Conservation (phyloP, 164 flowering plant genomes). For the Berberis vulgaris region DNA sequence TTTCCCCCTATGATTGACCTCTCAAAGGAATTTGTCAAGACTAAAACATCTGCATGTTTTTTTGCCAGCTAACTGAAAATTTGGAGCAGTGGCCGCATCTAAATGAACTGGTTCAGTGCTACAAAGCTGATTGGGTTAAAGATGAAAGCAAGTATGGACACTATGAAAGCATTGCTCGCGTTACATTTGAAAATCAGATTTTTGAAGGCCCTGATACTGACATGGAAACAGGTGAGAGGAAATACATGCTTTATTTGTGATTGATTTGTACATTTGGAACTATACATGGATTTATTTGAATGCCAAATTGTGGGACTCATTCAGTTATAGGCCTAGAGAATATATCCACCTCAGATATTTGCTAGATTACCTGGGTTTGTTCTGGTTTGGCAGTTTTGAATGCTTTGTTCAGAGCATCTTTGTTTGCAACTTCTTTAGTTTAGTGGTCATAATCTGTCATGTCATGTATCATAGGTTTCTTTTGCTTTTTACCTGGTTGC, state of each 20-base stretch:
- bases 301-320: no score
- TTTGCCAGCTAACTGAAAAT: slow-evolving; percentile 67
- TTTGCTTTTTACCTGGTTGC: slow-evolving; percentile 13
- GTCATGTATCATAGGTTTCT: background rate
- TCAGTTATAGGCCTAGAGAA: no score
- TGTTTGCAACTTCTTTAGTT: no score
- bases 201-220: slow-evolving; percentile 98
- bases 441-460: background rate
- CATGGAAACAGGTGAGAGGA: slow-evolving; percentile 70
- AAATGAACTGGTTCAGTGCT: slow-evolving; percentile 83
- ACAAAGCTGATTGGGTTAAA: slow-evolving; percentile 87
- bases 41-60: background rate
- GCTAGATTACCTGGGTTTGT: no score
- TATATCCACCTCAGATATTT: no score
- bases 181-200: slow-evolving; percentile 65
- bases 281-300: no score
- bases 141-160: slow-evolving; percentile 93
- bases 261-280: no score
- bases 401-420: no score
- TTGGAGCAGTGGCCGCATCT: slow-evolving; percentile 98
- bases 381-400: no score
- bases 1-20: no score
- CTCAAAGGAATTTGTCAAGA: no score
- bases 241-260: background rate
- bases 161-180: slow-evolving; percentile 54